phyloP scores from a whole-genome alignment of 2,329 filamentous ascomycete species.

The Aureobasidium vineae region DNA sequence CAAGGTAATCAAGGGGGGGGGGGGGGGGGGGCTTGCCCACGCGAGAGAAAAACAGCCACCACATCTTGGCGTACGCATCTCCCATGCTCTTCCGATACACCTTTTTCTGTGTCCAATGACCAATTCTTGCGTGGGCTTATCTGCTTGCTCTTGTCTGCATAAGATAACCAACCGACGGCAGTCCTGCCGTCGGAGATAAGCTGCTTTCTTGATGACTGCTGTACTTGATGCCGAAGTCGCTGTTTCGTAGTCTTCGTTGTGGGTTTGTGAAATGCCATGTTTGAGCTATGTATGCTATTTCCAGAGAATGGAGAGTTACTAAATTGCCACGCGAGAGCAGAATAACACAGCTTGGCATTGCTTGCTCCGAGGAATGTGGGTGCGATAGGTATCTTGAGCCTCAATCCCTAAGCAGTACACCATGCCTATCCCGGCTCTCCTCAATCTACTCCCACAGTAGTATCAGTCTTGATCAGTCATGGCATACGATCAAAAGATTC shows the following conservation, averaged over 20 bases:
- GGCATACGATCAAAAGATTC: slow-evolving; percentile 38
- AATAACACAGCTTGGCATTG: neutral
- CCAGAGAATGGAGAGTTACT: neutral
- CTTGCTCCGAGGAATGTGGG: neutral
- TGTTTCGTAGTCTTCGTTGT: neutral
- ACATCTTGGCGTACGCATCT: neutral
- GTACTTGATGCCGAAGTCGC: neutral
- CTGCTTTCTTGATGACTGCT: neutral
- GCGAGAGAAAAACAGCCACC: slow-evolving; percentile 2
- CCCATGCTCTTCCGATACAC: neutral
- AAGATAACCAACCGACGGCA: neutral
- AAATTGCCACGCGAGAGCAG: neutral
- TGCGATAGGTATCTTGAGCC: neutral
- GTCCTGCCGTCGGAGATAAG: neutral
- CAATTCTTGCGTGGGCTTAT: neutral
- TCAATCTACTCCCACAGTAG: neutral
- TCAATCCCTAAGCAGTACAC: neutral
- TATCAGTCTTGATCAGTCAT: slow-evolving; percentile 33
- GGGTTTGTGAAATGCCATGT: neutral
- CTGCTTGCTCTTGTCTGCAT: slow-evolving; percentile 1
- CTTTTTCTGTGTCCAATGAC: neutral
- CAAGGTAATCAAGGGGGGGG: slow-evolving; percentile 11
- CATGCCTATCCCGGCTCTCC: slow-evolving; percentile 17
- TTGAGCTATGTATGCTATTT: neutral
- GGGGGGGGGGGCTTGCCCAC: neutral